Evolutionary conservation across 345 rosid genomes (phyloP), one percentile per base, ranked within the genome.

Genomic region (Corymbia maculata): DNA sequence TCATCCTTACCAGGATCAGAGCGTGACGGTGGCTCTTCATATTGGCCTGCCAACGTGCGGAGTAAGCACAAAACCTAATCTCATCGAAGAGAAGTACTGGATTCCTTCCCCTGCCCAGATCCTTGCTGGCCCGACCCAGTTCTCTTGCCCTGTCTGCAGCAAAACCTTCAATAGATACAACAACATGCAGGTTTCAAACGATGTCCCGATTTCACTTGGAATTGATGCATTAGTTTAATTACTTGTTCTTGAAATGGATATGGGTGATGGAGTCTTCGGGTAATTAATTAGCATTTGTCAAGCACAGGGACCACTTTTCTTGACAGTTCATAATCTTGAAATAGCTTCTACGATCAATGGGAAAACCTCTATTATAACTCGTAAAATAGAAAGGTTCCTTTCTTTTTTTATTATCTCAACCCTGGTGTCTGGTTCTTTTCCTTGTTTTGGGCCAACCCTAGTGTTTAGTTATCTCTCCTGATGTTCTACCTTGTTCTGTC

Each of bases 91-190:
- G 89, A 94, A 94, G 90, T 95, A 94, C 92, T 96, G 99, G 99
- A 95, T 96, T 87, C 99, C 98, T 87, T 92, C 99, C 3, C 95
- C 97, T 12, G 94, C 96, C 11, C 96, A 97, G 94, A 95, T 96
- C 90, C 97, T 97, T 57, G 98, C 94, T 45, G 99, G 99, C n/a
- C 98, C 99, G 7, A 93, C 98, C 52, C 99, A 96, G 93, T 97
- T 96, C 94, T 93, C 99, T 92, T 97, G 99, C 91, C 57, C 96
- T 88, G 97, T 97, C 92, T 97, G 99, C 94, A 91, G 91, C 91
- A 97, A 95, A 89, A 94, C 97, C 49, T 97, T 97, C 94, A 97
- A 95, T 89, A 90, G 99, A 91, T 96, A 93, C 95, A 97, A 97
- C 90, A 97, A 97, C 90, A 96, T 97, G 99, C 99, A 97, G 98